Conservation (phyloP, 257 asterid genomes). For the Ilex asprella region DNA sequence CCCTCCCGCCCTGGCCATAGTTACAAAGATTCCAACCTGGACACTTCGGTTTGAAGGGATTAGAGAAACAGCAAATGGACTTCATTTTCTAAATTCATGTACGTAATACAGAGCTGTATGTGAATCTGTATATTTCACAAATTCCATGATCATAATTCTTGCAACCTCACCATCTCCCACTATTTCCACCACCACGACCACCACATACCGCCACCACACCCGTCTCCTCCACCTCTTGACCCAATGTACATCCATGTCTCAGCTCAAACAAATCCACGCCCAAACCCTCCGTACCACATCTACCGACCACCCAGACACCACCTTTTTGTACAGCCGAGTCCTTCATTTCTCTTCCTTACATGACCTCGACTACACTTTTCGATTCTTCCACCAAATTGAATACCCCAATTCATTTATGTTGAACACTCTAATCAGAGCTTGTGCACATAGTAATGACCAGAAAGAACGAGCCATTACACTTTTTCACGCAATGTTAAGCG, state of each 20-base stretch:
- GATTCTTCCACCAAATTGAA: constrained; percentile 35
- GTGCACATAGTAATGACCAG: constrained; percentile 42
- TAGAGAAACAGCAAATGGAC: no score
- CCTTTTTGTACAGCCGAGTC: constrained; percentile 40
- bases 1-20: no score
- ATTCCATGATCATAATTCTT: constrained; percentile 24
- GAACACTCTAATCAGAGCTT: constrained; percentile 62
- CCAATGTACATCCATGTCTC: constrained; percentile 45
- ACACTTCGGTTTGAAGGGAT: no score
- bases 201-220: constrained; percentile 23
- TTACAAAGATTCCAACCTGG: no score
- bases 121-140: no score
- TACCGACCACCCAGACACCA: constrained; percentile 26
- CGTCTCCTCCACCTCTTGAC: constrained; percentile 39
- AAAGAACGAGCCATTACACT: constrained; percentile 36
- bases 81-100: no score
- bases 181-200: constrained; percentile 21
- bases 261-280: constrained; percentile 66
- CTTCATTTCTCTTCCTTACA: constrained; percentile 42
- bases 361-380: constrained; percentile 40
- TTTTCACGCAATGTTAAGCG: constrained; percentile 35
- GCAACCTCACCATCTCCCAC: constrained; percentile 24
- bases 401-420: constrained; percentile 44
- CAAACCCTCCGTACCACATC: constrained; percentile 44
- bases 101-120: no score